Percentiles rank a stretch among this genome's conserved stretches.
phyloP scores from a whole-genome alignment of 805 yeast genomes.

The Starmera caribaea region DNA sequence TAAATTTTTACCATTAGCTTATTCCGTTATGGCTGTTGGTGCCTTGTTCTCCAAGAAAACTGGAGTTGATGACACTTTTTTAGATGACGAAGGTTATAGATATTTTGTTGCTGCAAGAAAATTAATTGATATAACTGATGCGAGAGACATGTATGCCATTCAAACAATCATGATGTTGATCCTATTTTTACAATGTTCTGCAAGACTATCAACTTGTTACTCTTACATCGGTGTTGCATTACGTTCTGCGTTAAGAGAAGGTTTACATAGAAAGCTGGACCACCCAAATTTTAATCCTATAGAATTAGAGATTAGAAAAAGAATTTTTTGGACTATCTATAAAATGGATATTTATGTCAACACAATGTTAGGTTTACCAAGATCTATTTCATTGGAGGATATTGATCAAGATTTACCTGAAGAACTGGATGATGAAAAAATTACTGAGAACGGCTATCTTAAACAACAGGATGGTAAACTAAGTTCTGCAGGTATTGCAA shows the following conservation, averaged over 20 bases:
- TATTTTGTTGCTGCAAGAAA: slow-evolving; percentile 82
- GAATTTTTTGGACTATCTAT: slow-evolving; percentile 81
- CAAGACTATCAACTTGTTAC: slow-evolving; percentile 81
- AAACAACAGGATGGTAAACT: slow-evolving; percentile 41
- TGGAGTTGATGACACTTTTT: slow-evolving; percentile 22
- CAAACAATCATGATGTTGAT: slow-evolving; percentile 84
- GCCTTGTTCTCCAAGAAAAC: slow-evolving; percentile 50
- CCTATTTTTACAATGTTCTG: slow-evolving; percentile 81
- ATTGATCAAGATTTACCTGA: slow-evolving; percentile 81
- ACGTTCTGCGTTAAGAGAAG: slow-evolving; percentile 78
- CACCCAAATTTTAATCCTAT: slow-evolving; percentile 42
- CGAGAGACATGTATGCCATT: slow-evolving; percentile 71
- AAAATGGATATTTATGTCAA: slow-evolving; percentile 88
- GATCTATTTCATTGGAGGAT: slow-evolving; percentile 66
- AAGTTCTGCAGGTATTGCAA: slow-evolving; percentile 73
- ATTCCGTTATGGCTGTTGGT: slow-evolving; percentile 82
- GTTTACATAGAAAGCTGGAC: slow-evolving; percentile 59
- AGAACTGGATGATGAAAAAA: slow-evolving; percentile 80
- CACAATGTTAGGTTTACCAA: slow-evolving; percentile 80
- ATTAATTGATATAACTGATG: slow-evolving; percentile 78
- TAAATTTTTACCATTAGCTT: slow-evolving; percentile 71
- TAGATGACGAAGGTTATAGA: slow-evolving; percentile 61
- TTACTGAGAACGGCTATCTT: slow-evolving; percentile 54
- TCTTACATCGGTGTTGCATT: slow-evolving; percentile 86
- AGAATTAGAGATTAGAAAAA: slow-evolving; percentile 75